Conservation (phyloP, 1,284 basidiomycete species). For the Boletus austroedulis region DNA sequence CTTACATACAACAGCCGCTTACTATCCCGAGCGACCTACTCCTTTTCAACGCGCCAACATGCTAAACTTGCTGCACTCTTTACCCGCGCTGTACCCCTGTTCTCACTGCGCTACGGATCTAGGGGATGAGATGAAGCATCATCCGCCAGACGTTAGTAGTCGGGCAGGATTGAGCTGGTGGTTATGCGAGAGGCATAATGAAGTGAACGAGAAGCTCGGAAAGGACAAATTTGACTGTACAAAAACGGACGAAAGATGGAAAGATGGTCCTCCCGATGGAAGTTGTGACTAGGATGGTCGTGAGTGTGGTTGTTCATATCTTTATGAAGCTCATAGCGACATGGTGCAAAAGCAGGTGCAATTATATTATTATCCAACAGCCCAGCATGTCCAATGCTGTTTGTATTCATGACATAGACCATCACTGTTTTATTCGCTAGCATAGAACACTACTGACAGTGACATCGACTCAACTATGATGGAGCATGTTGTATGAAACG, state of each 20-base stretch:
- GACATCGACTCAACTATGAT: too few species aligned
- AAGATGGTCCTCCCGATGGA: slow-evolving; percentile 83
- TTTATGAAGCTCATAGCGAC: not conserved
- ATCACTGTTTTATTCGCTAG: not conserved
- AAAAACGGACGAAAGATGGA: slow-evolving; percentile 84
- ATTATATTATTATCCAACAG: not conserved
- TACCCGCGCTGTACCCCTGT: slow-evolving; percentile 87
- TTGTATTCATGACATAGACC: not conserved
- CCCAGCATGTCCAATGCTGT: not conserved
- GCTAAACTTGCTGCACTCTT: slow-evolving; percentile 69
- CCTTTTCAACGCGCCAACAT: slow-evolving; percentile 74
- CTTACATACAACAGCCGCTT: slow-evolving; percentile 89
- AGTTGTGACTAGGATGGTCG: slow-evolving; percentile 67
- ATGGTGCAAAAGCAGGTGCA: not conserved
- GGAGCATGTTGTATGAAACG: not conserved
- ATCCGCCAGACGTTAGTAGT: slow-evolving; percentile 75
- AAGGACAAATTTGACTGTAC: slow-evolving; percentile 80
- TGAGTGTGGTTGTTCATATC: slow-evolving; percentile 8
- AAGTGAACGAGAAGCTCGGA: slow-evolving; percentile 83
- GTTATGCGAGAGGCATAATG: slow-evolving; percentile 90
- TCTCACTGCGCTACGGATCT: slow-evolving; percentile 81
- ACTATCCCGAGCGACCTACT: slow-evolving; percentile 82
- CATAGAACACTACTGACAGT: not conserved
- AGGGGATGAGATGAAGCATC: slow-evolving; percentile 57
- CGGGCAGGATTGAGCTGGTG: slow-evolving; percentile 71